These are phyloP conservation scores for Colletotrichum echinochloae DNA, from an alignment of 2,329 filamentous ascomycete species.

Conservation along the genomic window DNA sequence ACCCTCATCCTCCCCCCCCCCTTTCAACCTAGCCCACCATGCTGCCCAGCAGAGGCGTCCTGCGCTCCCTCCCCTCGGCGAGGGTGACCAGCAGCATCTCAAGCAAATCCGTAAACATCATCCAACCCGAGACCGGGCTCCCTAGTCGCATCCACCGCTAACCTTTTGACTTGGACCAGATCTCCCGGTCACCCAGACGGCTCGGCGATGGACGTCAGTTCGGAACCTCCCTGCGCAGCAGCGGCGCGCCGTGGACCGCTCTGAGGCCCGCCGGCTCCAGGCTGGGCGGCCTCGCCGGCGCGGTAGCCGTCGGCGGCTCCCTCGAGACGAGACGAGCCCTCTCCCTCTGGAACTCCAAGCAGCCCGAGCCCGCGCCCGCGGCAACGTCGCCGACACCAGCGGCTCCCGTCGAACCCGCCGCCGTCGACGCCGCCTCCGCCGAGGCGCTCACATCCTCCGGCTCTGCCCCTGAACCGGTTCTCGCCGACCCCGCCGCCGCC, in stretches of 20 bases:
- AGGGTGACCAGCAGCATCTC: constrained; percentile 45
- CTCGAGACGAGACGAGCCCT: constrained; percentile 33
- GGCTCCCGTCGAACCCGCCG: constrained; percentile 34
- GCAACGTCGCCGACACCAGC: constrained; percentile 32
- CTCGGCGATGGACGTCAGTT: constrained; percentile 52
- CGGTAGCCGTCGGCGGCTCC: constrained; percentile 48
- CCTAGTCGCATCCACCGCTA: constrained; percentile 7
- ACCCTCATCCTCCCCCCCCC: constrained; percentile 39
- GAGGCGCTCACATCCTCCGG: constrained; percentile 48
- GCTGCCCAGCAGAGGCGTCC: constrained; percentile 60
- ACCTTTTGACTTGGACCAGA: constrained; percentile 28
- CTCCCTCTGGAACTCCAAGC: constrained; percentile 38
- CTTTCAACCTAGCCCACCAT: constrained; percentile 48
- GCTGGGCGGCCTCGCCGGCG: constrained; percentile 40
- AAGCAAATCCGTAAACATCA: constrained; percentile 47
- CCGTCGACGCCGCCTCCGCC: constrained; percentile 41
- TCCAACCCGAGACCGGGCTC: too few relatives aligned
- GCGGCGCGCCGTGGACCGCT: constrained; percentile 22
- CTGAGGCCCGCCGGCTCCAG: constrained; percentile 23
- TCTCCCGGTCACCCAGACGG: constrained; percentile 45
- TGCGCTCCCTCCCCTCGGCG: constrained; percentile 53
- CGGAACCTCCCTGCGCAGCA: constrained; percentile 46
- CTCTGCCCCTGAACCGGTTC: constrained; percentile 46
- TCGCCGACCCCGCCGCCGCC: constrained; percentile 27
- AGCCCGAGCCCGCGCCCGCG: constrained; percentile 37